Percentiles rank a stretch among this genome's conserved stretches.
These are phyloP conservation scores for Penicillium paneum DNA, from an alignment of 2,329 filamentous ascomycete species.

Conservation along the genomic window DNA sequence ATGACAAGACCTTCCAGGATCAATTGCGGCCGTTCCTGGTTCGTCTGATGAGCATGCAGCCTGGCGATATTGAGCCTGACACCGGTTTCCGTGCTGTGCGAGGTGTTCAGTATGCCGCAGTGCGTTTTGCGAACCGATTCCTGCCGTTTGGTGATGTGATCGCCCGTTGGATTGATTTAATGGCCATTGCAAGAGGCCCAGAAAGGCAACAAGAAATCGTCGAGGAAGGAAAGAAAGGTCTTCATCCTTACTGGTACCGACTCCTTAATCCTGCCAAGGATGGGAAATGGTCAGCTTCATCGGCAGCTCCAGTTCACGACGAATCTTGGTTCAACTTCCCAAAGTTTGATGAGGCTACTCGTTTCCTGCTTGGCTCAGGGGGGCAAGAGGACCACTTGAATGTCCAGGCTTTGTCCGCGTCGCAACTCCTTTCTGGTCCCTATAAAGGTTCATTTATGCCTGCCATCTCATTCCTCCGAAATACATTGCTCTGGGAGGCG, in stretches of 20 bases:
- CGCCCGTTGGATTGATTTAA: constrained; percentile 82
- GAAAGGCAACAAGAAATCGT: constrained; percentile 76
- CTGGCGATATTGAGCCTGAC: constrained; percentile 38
- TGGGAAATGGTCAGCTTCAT: constrained; percentile 38
- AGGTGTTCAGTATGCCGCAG: constrained; percentile 75
- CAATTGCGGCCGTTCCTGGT: constrained; percentile 59
- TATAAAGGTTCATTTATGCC: constrained; percentile 58
- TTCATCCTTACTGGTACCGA: constrained; percentile 73
- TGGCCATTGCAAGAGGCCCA: constrained; percentile 64
- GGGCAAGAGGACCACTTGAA: constrained; percentile 23
- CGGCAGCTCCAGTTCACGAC: constrained; percentile 55
- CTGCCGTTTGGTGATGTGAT: constrained; percentile 74
- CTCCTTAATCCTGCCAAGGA: constrained; percentile 56
- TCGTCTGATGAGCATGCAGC: constrained; percentile 60
- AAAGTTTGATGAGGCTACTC: constrained; percentile 34
- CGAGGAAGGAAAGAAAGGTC: constrained; percentile 84
- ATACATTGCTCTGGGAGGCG: constrained; percentile 59
- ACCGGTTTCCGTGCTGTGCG: constrained; percentile 53
- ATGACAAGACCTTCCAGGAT: constrained; percentile 42
- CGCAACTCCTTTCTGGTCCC: constrained; percentile 26
- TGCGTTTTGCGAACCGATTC: constrained; percentile 87
- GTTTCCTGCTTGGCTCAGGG: constrained; percentile 30
- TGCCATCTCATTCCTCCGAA: constrained; percentile 67
- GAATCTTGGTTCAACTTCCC: constrained; percentile 41
- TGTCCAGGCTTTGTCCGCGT: constrained; percentile 36